A percentile compares a stretch with the other conserved stretches of the same genome.
Conservation (phyloP, 2,329 filamentous ascomycete genomes). For the Pseudopyricularia javanii region DNA sequence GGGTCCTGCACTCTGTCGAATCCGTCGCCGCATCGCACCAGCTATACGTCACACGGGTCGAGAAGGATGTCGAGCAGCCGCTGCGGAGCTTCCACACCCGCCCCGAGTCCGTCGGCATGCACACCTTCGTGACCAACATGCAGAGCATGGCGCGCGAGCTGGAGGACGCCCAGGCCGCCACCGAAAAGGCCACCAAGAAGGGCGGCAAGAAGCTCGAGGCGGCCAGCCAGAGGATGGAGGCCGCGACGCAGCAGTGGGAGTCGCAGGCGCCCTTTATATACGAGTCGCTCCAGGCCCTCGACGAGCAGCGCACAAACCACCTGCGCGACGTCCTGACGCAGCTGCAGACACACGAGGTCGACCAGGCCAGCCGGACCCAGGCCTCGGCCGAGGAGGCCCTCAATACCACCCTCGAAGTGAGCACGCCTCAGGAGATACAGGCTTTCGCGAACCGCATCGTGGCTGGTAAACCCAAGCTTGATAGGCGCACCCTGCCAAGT, state of each 20-base stretch:
- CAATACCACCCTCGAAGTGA: constrained; percentile 72
- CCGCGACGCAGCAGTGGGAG: constrained; percentile 77
- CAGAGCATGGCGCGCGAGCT: constrained; percentile 71
- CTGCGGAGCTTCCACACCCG: constrained; percentile 62
- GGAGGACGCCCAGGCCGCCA: constrained; percentile 70
- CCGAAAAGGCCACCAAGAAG: constrained; percentile 74
- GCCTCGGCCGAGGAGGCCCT: constrained; percentile 67
- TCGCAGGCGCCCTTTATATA: constrained; percentile 91
- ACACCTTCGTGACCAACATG: constrained; percentile 71
- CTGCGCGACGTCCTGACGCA: constrained; percentile 85
- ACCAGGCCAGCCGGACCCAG: constrained; percentile 68
- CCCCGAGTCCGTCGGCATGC: constrained; percentile 71
- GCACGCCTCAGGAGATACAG: constrained; percentile 77
- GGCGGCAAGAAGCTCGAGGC: constrained; percentile 66
- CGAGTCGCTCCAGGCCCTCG: constrained; percentile 79
- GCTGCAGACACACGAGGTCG: constrained; percentile 83
- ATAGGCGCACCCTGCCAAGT: constrained; percentile 25
- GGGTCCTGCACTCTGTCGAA: constrained; percentile 69
- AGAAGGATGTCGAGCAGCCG: constrained; percentile 76
- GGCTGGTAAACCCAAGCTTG: constrained; percentile 28
- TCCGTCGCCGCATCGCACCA: constrained; percentile 75
- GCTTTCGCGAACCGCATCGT: constrained; percentile 43
- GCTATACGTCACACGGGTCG: constrained; percentile 67
- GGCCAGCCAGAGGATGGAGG: constrained; percentile 61
- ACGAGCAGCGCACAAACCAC: constrained; percentile 81